Evolutionary conservation across 2,329 filamentous ascomycete species (phyloP).

Genomic region (Anisogramma anomala): DNA sequence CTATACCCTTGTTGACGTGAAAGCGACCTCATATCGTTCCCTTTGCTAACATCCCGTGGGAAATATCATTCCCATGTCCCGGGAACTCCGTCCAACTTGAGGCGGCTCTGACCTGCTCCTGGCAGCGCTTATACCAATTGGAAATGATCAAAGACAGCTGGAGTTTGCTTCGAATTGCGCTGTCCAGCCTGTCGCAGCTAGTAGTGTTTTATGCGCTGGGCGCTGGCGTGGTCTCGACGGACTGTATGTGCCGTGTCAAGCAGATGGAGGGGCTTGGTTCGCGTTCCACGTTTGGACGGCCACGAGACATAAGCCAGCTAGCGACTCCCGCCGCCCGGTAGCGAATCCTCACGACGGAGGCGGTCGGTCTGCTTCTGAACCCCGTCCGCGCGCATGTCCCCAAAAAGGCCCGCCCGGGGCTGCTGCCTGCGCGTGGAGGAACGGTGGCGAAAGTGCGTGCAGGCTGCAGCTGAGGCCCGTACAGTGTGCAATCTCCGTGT

Average conservation of each 20-base stretch:
- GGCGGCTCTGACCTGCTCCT: slow-evolving; percentile 9
- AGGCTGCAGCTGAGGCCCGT: no score
- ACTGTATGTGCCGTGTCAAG: no score
- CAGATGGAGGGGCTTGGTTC: no score
- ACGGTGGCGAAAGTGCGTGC: slow-evolving; percentile 5
- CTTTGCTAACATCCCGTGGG: neutral
- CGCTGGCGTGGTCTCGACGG: no score
- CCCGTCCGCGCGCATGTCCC: slow-evolving; percentile 3
- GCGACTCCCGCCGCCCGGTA: no score
- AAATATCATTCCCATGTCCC: neutral
- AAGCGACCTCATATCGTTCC: neutral
- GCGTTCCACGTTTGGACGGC: no score
- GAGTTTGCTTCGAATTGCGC: no score
- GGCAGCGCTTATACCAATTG: slow-evolving; percentile 13
- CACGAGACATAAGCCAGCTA: no score
- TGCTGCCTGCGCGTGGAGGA: slow-evolving; percentile 6
- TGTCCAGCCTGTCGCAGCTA: no score
- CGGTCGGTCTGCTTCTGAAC: slow-evolving; percentile 14
- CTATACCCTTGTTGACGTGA: slow-evolving; percentile 1
- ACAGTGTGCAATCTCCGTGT: slow-evolving; percentile 13
- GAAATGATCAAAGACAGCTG: no score
- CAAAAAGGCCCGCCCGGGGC: slow-evolving; percentile 1
- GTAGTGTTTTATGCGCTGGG: no score
- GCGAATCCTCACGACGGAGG: slow-evolving; percentile 11
- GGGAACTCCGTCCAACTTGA: slow-evolving; percentile 14